Conservation (phyloP, 139 green algal genomes). For the Micromonas commoda region DNA sequence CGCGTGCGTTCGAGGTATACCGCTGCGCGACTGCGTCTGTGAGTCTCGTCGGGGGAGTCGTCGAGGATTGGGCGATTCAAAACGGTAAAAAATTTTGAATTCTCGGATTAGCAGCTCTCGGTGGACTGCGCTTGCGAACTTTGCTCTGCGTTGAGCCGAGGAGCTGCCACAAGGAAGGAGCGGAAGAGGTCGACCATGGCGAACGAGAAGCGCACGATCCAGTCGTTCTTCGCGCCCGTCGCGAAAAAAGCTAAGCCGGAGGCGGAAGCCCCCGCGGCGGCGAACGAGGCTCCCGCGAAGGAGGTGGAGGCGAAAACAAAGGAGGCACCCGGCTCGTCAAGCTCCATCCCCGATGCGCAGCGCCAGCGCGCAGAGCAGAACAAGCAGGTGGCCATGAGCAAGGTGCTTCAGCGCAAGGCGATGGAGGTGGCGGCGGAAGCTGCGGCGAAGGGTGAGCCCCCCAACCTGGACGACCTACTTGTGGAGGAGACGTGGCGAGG, state of each 20-base stretch:
- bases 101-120: too few relatives aligned
- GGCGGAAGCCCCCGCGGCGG: neutral
- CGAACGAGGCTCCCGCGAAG: neutral
- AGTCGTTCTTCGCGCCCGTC: neutral
- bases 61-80: too few relatives aligned
- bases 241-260: neutral
- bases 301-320: neutral
- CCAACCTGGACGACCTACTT: neutral
- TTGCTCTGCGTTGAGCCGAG: too few relatives aligned
- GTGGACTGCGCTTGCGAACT: too few relatives aligned
- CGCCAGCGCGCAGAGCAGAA: neutral
- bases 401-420: neutral
- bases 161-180: too few relatives aligned
- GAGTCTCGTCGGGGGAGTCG: too few relatives aligned
- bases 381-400: neutral
- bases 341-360: neutral
- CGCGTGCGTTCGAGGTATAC: too few relatives aligned
- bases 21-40: too few relatives aligned
- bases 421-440: neutral
- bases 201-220: neutral
- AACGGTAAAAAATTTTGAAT: too few relatives aligned
- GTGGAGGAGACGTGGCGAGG: slow-evolving; percentile 31
- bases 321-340: neutral
- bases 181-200: neutral
- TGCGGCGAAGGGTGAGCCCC: neutral